These are phyloP conservation scores for Phytophthora multivora DNA, from an alignment of 352 stramenopile species.

Conservation along the genomic window DNA sequence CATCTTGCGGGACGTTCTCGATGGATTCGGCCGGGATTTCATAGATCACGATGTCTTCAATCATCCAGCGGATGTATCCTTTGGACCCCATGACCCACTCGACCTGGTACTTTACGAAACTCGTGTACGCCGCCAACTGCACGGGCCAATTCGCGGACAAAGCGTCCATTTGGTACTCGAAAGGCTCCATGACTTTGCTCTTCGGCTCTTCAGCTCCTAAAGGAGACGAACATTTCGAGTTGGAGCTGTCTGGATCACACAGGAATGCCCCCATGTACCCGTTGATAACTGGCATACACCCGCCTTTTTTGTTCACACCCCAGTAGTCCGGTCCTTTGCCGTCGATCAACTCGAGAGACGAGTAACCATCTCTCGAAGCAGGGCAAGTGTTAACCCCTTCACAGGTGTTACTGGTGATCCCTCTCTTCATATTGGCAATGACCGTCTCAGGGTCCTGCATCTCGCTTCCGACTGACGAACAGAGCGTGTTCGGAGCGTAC, in stretches of 20 bases:
- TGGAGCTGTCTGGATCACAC: constrained; percentile 50
- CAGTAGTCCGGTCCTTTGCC: constrained; percentile 42
- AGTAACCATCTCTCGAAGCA: constrained; percentile 51
- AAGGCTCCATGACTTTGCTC: constrained; percentile 45
- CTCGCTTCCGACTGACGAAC: constrained; percentile 12
- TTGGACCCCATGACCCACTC: constrained; percentile 62
- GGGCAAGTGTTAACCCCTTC: constrained; percentile 50
- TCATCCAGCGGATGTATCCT: constrained; percentile 60
- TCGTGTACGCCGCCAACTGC: constrained; percentile 44
- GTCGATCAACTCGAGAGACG: constrained; percentile 45
- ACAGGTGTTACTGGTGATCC: constrained; percentile 57
- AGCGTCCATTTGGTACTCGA: constrained; percentile 71
- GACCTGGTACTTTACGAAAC: constrained; percentile 57
- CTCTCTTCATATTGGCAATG: constrained; percentile 29
- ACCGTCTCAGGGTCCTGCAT: constrained; percentile 48
- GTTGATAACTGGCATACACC: constrained; percentile 60
- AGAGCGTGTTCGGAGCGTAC: constrained; percentile 57
- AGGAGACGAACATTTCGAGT: constrained; percentile 39
- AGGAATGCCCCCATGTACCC: constrained; percentile 52
- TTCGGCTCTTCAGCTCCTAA: constrained; percentile 27
- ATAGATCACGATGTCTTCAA: constrained; percentile 55
- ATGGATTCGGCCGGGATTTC: constrained; percentile 59
- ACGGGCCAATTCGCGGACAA: constrained; percentile 57
- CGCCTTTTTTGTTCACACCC: constrained; percentile 57
- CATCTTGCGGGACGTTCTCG: constrained; percentile 46